Evolutionary conservation across 805 yeast species (phyloP).

Genomic region (Scheffersomyces spartinae): DNA sequence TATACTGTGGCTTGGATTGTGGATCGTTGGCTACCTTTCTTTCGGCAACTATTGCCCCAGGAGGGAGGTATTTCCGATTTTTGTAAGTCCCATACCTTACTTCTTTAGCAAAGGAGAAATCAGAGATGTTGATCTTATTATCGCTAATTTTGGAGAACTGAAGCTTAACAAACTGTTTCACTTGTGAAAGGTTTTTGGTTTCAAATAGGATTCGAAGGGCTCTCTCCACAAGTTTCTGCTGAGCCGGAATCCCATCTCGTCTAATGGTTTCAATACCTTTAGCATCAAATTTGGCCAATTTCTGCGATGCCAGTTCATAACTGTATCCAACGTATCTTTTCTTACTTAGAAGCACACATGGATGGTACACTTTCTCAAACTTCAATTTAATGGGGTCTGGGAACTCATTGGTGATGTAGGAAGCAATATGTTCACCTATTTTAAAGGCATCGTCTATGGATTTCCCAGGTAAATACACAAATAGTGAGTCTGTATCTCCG

Average conservation of each 20-base stretch:
- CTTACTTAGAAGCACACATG: conserved; percentile 71
- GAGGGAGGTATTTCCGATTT: conserved; percentile 63
- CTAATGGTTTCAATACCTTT: conserved; percentile 94
- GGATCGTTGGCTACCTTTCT: conserved; percentile 51
- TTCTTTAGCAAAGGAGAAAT: conserved; percentile 86
- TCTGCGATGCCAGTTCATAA: conserved; percentile 48
- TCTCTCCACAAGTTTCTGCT: conserved; percentile 69
- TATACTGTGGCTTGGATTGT: conserved; percentile 74
- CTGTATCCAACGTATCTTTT: conserved; percentile 87
- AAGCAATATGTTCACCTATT: conserved; percentile 63
- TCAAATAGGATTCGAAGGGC: conserved; percentile 60
- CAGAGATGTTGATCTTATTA: conserved; percentile 61
- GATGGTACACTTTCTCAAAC: conserved; percentile 88
- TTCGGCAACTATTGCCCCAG: conserved; percentile 81
- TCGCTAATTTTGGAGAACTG: conserved; percentile 58
- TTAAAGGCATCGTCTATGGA: conserved; percentile 65
- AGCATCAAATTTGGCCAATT: conserved; percentile 71
- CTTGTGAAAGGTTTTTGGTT: conserved; percentile 55
- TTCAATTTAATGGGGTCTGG: conserved; percentile 78
- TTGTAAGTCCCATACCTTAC: conserved; percentile 79
- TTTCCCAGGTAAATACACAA: conserved; percentile 82
- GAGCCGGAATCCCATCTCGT: conserved; percentile 91
- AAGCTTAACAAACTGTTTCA: conserved; percentile 50
- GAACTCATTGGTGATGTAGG: conserved; percentile 45
- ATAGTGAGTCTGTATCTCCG: conserved; percentile 93